phyloP scores from a whole-genome alignment of 768 basidiomycete genomes.

The Suillus cothurnatus region DNA sequence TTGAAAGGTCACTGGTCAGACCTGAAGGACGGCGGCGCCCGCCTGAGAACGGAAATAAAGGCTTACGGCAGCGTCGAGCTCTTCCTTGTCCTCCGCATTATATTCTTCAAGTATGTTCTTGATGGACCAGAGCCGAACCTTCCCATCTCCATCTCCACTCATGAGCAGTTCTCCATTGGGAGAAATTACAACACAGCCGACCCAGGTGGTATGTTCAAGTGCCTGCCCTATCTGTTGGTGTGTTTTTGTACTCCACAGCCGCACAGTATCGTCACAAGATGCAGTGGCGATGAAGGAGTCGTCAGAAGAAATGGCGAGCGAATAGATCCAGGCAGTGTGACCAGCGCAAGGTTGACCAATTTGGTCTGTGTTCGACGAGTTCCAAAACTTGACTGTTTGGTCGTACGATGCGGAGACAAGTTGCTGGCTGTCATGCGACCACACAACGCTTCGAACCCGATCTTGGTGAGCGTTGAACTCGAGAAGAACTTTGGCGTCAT shows the following conservation, averaged over 20 bases:
- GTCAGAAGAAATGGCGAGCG: constrained; percentile 30
- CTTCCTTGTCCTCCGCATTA: not conserved
- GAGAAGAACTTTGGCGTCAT: not conserved
- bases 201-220: not conserved
- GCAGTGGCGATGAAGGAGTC: constrained; percentile 30
- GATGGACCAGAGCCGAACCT: constrained; percentile 2
- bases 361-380: not conserved
- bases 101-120: not conserved
- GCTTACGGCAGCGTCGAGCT: not conserved
- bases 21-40: not conserved
- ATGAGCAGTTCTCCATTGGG: constrained; percentile 3
- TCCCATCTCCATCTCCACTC: constrained; percentile 15
- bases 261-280: constrained; percentile 32
- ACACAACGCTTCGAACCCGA: not conserved
- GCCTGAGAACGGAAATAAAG: not conserved
- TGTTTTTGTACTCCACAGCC: constrained; percentile 22
- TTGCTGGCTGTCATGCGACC: constrained; percentile 5
- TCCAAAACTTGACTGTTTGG: constrained; percentile 5
- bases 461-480: not conserved
- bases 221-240: not conserved
- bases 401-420: constrained; percentile 1
- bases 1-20: too few species aligned
- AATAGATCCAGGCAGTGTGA: constrained; percentile 24
- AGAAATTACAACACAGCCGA: not conserved
- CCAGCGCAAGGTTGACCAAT: constrained; percentile 6